phyloP scores from a whole-genome alignment of 1,139 yeast genomes.

The Zygosaccharomyces pseudobailii region DNA sequence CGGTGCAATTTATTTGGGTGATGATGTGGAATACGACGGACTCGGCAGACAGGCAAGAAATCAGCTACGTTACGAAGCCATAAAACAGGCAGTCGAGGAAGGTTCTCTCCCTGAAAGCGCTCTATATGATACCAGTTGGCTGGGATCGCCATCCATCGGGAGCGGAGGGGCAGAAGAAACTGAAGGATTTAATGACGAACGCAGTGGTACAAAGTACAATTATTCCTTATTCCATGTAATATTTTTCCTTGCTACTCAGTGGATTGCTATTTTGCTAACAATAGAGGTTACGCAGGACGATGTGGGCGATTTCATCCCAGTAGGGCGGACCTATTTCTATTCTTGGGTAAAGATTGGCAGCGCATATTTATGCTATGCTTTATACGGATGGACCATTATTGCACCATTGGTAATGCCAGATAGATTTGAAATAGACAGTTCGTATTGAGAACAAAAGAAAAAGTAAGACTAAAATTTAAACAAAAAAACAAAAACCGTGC shows the following conservation, averaged over 20 bases:
- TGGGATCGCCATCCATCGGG: conserved; percentile 33
- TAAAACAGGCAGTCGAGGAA: conserved; percentile 88
- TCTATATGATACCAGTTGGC: conserved; percentile 60
- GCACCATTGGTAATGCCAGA: conserved; percentile 94
- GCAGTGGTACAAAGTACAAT: conserved; percentile 70
- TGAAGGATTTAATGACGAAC: conserved; percentile 48
- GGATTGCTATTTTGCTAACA: conserved; percentile 90
- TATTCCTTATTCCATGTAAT: conserved; percentile 85
- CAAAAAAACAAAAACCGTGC: neutral
- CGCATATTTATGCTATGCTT: conserved; percentile 84
- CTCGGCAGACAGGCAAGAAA: conserved; percentile 54
- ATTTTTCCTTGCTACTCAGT: conserved; percentile 93
- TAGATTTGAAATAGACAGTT: conserved; percentile 48
- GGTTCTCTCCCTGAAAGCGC: conserved; percentile 96
- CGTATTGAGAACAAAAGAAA: conserved; percentile 10
- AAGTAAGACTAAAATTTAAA: too few relatives aligned
- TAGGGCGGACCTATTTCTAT: conserved; percentile 92
- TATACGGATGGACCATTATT: conserved; percentile 85
- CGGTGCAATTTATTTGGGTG: conserved; percentile 31
- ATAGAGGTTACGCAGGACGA: conserved; percentile 85
- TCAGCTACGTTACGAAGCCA: conserved; percentile 82
- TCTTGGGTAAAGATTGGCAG: conserved; percentile 91
- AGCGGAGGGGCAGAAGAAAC: conserved; percentile 34
- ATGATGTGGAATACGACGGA: conserved; percentile 38
- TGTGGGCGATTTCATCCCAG: conserved; percentile 88